Percentiles rank a stretch among this genome's conserved stretches.
phyloP scores from a whole-genome alignment of 2,329 filamentous ascomycete species.

The Calonectria pseudoturangicola region DNA sequence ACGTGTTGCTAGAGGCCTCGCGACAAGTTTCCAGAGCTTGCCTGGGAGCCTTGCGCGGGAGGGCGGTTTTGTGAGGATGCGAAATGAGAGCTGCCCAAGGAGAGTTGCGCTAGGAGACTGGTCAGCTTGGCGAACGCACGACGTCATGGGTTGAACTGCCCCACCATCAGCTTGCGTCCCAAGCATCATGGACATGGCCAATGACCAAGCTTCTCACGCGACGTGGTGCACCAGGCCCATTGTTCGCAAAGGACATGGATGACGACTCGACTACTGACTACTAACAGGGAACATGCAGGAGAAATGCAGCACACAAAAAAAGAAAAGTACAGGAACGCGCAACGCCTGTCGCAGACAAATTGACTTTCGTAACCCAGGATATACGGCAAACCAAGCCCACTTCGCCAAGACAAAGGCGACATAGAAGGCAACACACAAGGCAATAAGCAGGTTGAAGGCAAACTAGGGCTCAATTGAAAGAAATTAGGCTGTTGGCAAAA shows the following conservation, averaged over 20 bases:
- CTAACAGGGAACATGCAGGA: neutral
- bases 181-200: constrained; percentile 28
- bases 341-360: neutral
- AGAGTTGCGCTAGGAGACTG: constrained; percentile 18
- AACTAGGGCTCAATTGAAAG: constrained; percentile 35
- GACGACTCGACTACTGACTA: neutral
- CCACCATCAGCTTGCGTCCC: constrained; percentile 32
- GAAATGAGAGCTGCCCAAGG: neutral
- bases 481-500: constrained; percentile 38
- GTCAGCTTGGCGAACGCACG: constrained; percentile 40
- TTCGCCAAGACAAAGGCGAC: constrained; percentile 7
- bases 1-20: neutral
- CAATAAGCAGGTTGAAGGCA: neutral
- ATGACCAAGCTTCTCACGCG: neutral
- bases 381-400: constrained; percentile 2
- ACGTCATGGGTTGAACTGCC: constrained; percentile 49
- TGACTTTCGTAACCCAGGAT: constrained; percentile 13
- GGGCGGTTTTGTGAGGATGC: neutral
- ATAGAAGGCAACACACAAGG: neutral
- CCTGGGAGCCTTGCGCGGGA: neutral
- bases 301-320: neutral
- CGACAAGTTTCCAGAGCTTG: neutral
- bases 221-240: neutral
- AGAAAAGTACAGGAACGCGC: neutral
- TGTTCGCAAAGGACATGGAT: constrained; percentile 5